These are phyloP conservation scores for Lipomyces orientalis DNA, from an alignment of 805 yeast species.

Conservation along the genomic window DNA sequence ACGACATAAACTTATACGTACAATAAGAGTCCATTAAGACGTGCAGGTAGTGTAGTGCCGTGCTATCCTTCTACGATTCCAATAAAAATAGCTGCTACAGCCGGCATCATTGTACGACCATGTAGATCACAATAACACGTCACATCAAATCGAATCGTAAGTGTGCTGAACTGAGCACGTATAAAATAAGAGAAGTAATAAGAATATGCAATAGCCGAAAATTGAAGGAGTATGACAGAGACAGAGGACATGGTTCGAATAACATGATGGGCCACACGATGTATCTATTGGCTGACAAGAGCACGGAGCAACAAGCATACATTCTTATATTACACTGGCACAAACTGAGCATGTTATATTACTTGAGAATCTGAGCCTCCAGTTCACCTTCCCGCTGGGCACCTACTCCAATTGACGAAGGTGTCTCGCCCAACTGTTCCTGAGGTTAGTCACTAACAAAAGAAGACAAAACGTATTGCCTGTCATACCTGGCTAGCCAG, in stretches of 20 bases:
- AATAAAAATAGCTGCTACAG: too few species aligned
- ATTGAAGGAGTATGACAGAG: neutral
- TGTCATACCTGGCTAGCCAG: conserved; percentile 52
- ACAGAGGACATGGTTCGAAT: neutral
- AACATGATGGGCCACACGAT: neutral
- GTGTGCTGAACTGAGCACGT: too few species aligned
- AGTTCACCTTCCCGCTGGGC: conserved; percentile 3
- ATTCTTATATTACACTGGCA: neutral
- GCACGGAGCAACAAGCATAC: neutral
- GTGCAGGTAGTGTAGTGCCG: too few species aligned
- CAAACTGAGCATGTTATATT: neutral
- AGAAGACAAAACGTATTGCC: neutral
- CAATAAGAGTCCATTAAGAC: neutral
- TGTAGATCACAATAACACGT: too few species aligned
- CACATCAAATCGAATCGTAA: too few species aligned
- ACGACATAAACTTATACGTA: too few species aligned
- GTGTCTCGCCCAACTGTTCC: conserved; percentile 5
- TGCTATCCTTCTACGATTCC: too few species aligned
- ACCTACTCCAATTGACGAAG: conserved; percentile 1
- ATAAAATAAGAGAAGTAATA: too few species aligned
- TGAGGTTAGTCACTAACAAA: neutral
- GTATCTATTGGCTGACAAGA: neutral
- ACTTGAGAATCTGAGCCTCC: neutral
- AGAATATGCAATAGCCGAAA: too few species aligned
- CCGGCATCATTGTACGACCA: too few species aligned